These are phyloP conservation scores for Saccharomycopsis babjevae DNA, from an alignment of 805 yeast genomes.

Conservation along the genomic window DNA sequence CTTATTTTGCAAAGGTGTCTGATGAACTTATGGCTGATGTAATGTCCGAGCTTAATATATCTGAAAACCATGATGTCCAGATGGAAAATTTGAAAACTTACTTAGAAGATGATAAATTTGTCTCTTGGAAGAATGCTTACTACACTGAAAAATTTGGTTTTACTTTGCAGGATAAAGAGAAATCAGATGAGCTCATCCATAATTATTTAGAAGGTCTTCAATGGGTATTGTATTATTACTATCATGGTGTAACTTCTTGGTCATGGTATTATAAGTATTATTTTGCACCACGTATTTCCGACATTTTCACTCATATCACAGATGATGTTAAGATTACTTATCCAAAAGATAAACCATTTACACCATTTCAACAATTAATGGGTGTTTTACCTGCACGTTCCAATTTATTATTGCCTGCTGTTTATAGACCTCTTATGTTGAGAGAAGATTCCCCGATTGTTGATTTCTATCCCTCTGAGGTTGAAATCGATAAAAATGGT, in stretches of 20 bases:
- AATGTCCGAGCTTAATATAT: constrained; percentile 31
- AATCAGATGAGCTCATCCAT: constrained; percentile 53
- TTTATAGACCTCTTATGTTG: constrained; percentile 74
- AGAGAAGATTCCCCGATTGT: constrained; percentile 77
- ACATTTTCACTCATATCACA: constrained; percentile 59
- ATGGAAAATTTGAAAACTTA: constrained; percentile 33
- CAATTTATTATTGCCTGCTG: constrained; percentile 61
- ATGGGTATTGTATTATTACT: constrained; percentile 91
- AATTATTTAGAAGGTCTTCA: constrained; percentile 91
- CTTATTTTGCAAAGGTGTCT: constrained; percentile 42
- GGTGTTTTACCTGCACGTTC: constrained; percentile 95
- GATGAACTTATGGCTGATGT: constrained; percentile 36
- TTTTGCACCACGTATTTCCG: constrained; percentile 91
- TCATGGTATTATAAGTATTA: constrained; percentile 88
- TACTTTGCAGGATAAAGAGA: constrained; percentile 47
- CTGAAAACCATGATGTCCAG: constrained; percentile 11
- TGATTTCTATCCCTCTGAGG: constrained; percentile 85
- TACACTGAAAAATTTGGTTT: constrained; percentile 74
- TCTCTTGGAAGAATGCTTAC: constrained; percentile 76
- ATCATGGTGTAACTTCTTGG: constrained; percentile 90
- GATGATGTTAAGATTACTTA: constrained; percentile 47
- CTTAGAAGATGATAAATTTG: constrained; percentile 64
- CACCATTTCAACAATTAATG: constrained; percentile 94
- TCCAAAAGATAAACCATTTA: constrained; percentile 67
- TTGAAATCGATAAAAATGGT: constrained; percentile 84